phyloP scores from a whole-genome alignment of 2,329 filamentous ascomycete genomes.

The Myriangium duriaei region DNA sequence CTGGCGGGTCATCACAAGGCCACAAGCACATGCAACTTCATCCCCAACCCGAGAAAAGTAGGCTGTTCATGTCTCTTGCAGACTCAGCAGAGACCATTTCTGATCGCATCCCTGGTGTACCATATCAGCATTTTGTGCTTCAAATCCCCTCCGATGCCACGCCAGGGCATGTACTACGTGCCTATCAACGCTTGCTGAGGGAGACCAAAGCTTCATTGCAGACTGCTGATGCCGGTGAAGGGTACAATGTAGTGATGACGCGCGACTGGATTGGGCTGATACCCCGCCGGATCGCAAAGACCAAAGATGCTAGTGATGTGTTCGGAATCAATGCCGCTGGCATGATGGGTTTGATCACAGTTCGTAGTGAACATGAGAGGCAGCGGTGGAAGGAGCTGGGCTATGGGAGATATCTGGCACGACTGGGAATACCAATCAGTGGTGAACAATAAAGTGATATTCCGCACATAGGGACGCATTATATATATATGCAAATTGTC shows the following conservation, averaged over 20 bases:
- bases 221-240: constrained; percentile 12
- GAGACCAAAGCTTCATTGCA: constrained; percentile 3
- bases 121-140: constrained; percentile 10
- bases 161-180: constrained; percentile 10
- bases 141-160: constrained; percentile 3
- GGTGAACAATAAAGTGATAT: too few species aligned
- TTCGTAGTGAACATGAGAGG: constrained; percentile 6
- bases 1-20: constrained; percentile 30
- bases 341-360: constrained; percentile 24
- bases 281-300: constrained; percentile 19
- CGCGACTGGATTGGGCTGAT: constrained; percentile 24
- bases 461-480: too few species aligned
- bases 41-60: constrained; percentile 18
- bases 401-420: constrained; percentile 8
- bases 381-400: constrained; percentile 7
- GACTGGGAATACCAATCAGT: constrained; percentile 9
- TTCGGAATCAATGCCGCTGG: constrained; percentile 23
- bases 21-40: constrained; percentile 37
- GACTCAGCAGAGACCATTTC: neutral
- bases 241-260: constrained; percentile 26
- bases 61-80: constrained; percentile 11
- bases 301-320: constrained; percentile 13
- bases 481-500: too few species aligned
- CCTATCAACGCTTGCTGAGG: constrained; percentile 14
- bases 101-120: constrained; percentile 3